Evolutionary conservation across 2,329 filamentous ascomycete species (phyloP).

Genomic region (Neurospora crassa): DNA sequence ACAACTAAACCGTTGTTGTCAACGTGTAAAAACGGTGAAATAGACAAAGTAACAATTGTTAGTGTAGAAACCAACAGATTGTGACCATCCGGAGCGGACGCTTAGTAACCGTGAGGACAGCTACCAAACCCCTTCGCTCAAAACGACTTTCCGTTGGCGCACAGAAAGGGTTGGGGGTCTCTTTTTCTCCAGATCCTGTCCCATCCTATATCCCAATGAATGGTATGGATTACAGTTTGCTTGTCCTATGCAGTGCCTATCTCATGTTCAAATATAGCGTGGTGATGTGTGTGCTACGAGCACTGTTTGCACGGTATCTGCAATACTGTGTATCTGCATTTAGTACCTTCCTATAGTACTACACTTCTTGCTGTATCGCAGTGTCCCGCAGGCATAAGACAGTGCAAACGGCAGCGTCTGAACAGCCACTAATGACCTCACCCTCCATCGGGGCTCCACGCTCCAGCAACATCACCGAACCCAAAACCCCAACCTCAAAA

Average conservation of each 20-base stretch:
- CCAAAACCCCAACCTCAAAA: neutral
- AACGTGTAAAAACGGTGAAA: neutral
- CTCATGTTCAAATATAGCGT: neutral
- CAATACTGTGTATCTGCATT: neutral
- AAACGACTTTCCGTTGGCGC: neutral
- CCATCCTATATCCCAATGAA: neutral
- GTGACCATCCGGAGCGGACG: neutral
- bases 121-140: neutral
- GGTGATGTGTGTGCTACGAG: neutral
- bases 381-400: neutral
- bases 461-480: neutral
- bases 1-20: neutral
- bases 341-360: neutral
- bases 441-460: neutral
- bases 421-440: neutral
- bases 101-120: neutral
- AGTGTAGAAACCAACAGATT: neutral
- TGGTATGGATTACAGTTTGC: neutral
- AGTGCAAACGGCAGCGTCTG: neutral
- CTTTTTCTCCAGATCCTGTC: neutral
- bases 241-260: neutral
- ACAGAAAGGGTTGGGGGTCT: neutral
- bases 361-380: neutral
- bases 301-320: neutral
- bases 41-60: neutral